Conservation (phyloP, 1,284 basidiomycete genomes). For the Pyrrhoderma noxium region DNA sequence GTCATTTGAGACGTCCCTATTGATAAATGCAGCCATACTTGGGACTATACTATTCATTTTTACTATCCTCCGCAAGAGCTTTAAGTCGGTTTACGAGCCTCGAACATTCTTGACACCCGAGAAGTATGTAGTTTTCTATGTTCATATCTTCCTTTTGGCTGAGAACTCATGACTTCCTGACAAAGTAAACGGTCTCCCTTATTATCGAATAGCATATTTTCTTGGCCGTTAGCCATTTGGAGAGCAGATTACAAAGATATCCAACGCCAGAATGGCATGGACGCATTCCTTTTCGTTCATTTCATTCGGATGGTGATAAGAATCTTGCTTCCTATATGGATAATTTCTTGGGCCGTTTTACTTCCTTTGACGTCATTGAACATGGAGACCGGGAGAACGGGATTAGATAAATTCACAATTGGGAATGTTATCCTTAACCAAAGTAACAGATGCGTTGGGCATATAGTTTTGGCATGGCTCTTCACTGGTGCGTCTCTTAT, state of each 20-base stretch:
- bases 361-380: conserved; percentile 64
- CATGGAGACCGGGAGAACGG: conserved; percentile 37
- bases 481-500: conserved; percentile 59
- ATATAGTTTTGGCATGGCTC: conserved; percentile 64
- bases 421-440: conserved; percentile 62
- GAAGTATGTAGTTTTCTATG: conserved; percentile 39
- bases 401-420: conserved; percentile 73
- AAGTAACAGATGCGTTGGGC: conserved; percentile 64
- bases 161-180: too few species aligned
- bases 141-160: too few species aligned
- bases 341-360: conserved; percentile 64
- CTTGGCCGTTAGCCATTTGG: conserved; percentile 50
- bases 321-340: conserved; percentile 78
- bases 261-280: conserved; percentile 72
- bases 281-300: conserved; percentile 91
- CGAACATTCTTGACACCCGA: conserved; percentile 49
- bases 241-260: conserved; percentile 54
- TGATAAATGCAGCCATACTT: conserved; percentile 65
- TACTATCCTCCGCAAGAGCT: conserved; percentile 62
- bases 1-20: conserved; percentile 73
- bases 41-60: conserved; percentile 61
- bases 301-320: conserved; percentile 79
- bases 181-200: too few species aligned
- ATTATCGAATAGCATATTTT: too few species aligned
- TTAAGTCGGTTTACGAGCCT: conserved; percentile 76